Base-by-base conservation (phyloP, 495 filamentous ascomycete genomes). In the Neurospora hispaniola region DNA sequence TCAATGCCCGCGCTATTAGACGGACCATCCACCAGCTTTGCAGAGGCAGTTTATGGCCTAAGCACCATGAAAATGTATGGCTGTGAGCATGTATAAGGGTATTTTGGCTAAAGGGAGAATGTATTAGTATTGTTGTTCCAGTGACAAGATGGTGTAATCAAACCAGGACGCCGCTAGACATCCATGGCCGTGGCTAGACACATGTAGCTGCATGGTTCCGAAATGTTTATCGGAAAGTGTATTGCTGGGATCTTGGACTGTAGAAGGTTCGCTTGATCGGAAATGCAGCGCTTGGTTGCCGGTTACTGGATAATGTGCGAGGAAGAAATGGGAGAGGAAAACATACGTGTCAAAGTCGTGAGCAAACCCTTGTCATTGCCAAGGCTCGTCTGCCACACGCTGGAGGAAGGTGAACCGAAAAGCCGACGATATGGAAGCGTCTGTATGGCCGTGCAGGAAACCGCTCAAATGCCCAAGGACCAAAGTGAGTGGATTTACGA, bases 401-500 rank as follows among this genome's bases (percentile, higher is more conserved):
- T 71, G 44, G 70, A 72, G 69, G 70, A 73, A 72, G 62, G 54
- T 74, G 73, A 72, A 73, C 78, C 78, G 76, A 79, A 75, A n/a
- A 79, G 69, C 76, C 77, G 77, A 78, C 72, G 74, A 74, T 43
- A 69, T 70, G 31, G 48, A 75, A 31, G 73, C 20, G 41, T 46
- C 62, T 23, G 14, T 42, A 72, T 59, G 72, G 43, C 69, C 48
- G 69, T 68, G 74, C 73, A 23, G 70, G 69, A 66, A 73, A 75
- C 66, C 14, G 27, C 54, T 9, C 12, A 14, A 35, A 3, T 66
- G 54, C 54, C 35, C 27, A 18, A 35, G 54, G 27, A 66, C 27
- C 54, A 38, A 66, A 66, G 12, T 62, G 5, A 66, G 54, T 66
- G 54, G 54, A 9, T 0, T 66, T 35, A 7, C 4, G 35, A 38